These are phyloP conservation scores for Tolypocladium pustulatum DNA, from an alignment of 2,329 filamentous ascomycete genomes.

Conservation along the genomic window DNA sequence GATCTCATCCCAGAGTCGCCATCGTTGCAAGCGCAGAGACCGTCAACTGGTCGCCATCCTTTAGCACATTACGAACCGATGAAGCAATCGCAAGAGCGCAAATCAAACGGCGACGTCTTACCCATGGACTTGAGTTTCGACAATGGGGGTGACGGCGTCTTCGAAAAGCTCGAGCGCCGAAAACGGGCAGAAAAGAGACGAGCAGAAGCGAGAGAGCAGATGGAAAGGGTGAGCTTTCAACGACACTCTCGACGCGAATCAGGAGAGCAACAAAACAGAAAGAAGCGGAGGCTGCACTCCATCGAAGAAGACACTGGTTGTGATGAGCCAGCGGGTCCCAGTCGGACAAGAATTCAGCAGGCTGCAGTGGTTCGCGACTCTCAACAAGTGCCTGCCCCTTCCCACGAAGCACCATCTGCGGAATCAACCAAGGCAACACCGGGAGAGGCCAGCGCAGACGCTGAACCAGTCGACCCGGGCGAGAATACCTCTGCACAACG, in stretches of 20 bases:
- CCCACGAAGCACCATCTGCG: conserved; percentile 12
- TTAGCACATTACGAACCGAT: conserved; percentile 33
- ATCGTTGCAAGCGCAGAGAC: conserved; percentile 12
- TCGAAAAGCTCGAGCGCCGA: conserved; percentile 21
- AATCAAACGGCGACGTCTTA: conserved; percentile 11
- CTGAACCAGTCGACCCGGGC: not conserved
- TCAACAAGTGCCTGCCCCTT: conserved; percentile 12
- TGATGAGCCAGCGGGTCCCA: not conserved
- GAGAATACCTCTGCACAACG: not conserved
- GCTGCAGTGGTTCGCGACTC: conserved; percentile 11
- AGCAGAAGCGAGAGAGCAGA: conserved; percentile 26
- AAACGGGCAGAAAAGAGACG: conserved; percentile 26
- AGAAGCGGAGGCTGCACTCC: conserved; percentile 12
- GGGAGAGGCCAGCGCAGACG: conserved; percentile 8
- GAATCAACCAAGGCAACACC: conserved; percentile 24
- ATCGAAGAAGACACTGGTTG: not conserved
- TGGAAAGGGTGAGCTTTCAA: conserved; percentile 29
- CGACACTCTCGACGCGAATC: conserved; percentile 11
- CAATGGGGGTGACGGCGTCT: conserved; percentile 24
- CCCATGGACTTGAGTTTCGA: conserved; percentile 16
- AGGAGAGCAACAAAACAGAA: conserved; percentile 13
- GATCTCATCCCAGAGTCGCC: conserved; percentile 27
- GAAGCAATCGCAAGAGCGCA: conserved; percentile 34
- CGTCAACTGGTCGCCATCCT: conserved; percentile 17
- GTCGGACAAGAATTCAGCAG: not conserved